Base-by-base conservation (phyloP, 2,329 filamentous ascomycete genomes). In the Diaporthe aspalathi region DNA sequence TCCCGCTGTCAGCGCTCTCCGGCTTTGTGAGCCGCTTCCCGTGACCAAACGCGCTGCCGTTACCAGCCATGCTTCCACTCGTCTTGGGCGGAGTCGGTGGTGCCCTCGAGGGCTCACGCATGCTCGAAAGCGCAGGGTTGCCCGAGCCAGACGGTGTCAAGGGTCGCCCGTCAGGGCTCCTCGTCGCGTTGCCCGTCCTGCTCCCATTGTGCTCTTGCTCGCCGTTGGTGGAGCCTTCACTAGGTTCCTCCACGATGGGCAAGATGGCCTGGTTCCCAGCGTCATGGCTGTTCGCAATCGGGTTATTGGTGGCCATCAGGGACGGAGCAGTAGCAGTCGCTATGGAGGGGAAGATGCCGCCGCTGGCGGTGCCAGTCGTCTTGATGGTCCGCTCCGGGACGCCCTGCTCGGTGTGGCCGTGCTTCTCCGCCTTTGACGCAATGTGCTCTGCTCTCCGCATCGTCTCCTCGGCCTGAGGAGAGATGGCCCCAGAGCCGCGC, bases 241-340 rank as follows among this genome's bases (percentile, higher is more conserved):
- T 93, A n/a, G 90, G 92, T 81, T 98, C 95, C 75, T 97, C 93
- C 8, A 98, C 94, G 12, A 98, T 91, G 0, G 95, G 95, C 2
- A 98, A 83, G 1, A 82, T 87, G 78, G 79, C 79, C 77, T 80
- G 24, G 83, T 85, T 77, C 84, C 87, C 27, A 83, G 88, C 81
- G 85, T 93, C 78, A 83, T 87, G 74, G 12, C 75, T 68, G 35
- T 74, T 76, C 24, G 77, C 70, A 24, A 75, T 63, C 24, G 74
- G 73, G 5, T 75, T 79, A 7, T 56, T 66, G 29, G 54, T 35
- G 17, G 67, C 70, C 52, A 54, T 54, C 29, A 73, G 43, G 3
- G 73, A 43, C 7, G 74, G 70, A 27, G 75, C 71, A 2, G 74
- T 68, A 45, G 73, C 54, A 3, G 74, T 70, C n/a, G 74, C 69